phyloP scores from a whole-genome alignment of 768 basidiomycete species.

The Termitomyces sp. region DNA sequence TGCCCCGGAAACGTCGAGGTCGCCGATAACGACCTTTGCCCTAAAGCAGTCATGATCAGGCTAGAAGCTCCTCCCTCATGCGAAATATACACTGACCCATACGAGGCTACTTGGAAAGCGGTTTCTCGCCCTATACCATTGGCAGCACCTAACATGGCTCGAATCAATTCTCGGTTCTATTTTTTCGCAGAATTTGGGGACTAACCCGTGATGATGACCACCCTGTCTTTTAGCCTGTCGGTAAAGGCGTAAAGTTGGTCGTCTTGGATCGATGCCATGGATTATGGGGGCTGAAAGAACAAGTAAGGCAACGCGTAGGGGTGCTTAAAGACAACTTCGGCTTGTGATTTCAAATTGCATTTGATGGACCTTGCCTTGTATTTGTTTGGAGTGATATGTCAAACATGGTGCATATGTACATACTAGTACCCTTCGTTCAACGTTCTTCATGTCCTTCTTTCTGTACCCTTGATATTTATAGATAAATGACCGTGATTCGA shows the following conservation, averaged over 20 bases:
- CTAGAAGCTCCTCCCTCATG: background rate
- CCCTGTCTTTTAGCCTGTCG: conserved; percentile 35
- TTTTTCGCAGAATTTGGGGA: background rate
- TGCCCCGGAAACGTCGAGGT: conserved; percentile 36
- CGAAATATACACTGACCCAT: conserved; percentile 30
- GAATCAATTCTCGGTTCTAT: background rate
- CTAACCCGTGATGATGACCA: conserved; percentile 48
- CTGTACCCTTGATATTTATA: no score
- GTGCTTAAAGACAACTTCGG: background rate
- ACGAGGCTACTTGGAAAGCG: conserved; percentile 43
- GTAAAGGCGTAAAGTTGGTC: conserved; percentile 37
- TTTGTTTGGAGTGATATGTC: background rate
- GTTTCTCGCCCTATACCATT: conserved; percentile 50
- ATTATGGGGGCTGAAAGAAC: background rate
- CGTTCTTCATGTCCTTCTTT: background rate
- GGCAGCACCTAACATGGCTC: conserved; percentile 31
- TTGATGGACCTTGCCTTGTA: background rate
- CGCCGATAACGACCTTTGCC: conserved; percentile 50
- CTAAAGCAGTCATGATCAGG: conserved; percentile 20
- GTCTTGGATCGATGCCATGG: conserved; percentile 42
- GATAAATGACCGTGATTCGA: no score
- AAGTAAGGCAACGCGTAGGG: background rate
- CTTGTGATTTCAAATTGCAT: conserved; percentile 1
- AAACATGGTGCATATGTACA: no score
- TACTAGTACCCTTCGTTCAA: no score